Percentiles rank a stretch among this genome's conserved stretches.
These are phyloP conservation scores for Clavispora vitiphila DNA, from an alignment of 805 yeast species.

Conservation along the genomic window DNA sequence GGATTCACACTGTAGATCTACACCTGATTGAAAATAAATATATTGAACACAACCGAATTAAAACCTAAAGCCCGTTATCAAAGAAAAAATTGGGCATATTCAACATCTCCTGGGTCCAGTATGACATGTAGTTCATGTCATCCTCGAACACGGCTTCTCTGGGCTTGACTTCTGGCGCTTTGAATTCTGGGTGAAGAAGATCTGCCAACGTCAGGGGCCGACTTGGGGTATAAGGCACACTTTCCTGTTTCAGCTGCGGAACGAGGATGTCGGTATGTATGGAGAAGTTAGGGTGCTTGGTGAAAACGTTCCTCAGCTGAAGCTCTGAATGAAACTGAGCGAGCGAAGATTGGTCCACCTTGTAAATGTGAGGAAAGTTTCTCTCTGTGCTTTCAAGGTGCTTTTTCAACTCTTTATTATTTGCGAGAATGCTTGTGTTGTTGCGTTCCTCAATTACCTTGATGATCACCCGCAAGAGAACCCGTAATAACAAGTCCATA, in stretches of 20 bases:
- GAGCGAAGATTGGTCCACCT: background rate
- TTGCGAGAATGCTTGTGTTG: slow-evolving; percentile 11
- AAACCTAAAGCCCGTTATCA: slow-evolving; percentile 27
- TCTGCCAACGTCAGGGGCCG: background rate
- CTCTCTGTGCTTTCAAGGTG: slow-evolving; percentile 14
- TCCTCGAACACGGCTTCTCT: slow-evolving; percentile 1
- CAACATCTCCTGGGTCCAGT: background rate
- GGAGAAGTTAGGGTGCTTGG: background rate
- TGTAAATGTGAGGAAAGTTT: slow-evolving; percentile 17
- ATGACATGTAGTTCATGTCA: background rate
- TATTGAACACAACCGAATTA: too few species aligned
- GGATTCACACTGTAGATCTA: too few species aligned
- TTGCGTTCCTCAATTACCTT: slow-evolving; percentile 18
- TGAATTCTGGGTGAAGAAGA: background rate
- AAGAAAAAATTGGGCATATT: slow-evolving; percentile 34
- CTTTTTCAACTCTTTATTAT: slow-evolving; percentile 13
- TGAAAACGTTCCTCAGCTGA: background rate
- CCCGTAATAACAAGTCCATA: slow-evolving; percentile 17
- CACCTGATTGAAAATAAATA: too few species aligned
- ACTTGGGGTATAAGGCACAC: background rate
- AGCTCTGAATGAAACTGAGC: background rate
- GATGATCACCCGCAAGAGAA: slow-evolving; percentile 20
- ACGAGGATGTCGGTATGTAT: background rate
- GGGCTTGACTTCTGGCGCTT: background rate
- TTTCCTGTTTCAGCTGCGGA: background rate